phyloP scores from a whole-genome alignment of 2,329 filamentous ascomycete genomes.

The Ophiostoma himal-ulmi region DNA sequence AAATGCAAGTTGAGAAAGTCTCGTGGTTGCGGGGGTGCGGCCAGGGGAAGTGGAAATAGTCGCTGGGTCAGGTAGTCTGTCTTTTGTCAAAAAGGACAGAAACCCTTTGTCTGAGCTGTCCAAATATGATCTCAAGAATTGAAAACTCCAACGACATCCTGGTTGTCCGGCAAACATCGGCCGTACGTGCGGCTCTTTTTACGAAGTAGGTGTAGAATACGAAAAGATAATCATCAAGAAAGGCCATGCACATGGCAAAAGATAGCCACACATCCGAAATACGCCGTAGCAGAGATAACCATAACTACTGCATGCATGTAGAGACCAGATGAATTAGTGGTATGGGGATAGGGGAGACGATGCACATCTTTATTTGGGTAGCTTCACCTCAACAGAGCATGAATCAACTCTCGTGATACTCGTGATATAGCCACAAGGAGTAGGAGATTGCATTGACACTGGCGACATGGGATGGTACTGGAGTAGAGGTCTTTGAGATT shows the following conservation, averaged over 20 bases:
- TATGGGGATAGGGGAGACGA: not conserved
- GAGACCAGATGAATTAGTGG: not conserved
- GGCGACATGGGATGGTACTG: not conserved
- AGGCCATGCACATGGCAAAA: not conserved
- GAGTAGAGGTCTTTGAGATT: too few relatives aligned
- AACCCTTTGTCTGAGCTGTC: not conserved
- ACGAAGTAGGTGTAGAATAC: not conserved
- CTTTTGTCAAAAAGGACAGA: not conserved
- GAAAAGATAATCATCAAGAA: not conserved
- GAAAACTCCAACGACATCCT: too few relatives aligned
- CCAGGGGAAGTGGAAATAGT: conserved; percentile 5
- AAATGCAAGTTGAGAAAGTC: not conserved
- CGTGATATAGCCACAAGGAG: not conserved
- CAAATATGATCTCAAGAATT: not conserved
- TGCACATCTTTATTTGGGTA: not conserved
- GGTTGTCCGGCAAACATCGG: conserved; percentile 1
- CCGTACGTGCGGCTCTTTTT: not conserved
- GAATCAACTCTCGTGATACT: not conserved
- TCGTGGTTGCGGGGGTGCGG: not conserved
- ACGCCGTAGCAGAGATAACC: not conserved
- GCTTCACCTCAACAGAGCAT: not conserved
- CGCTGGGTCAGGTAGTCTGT: not conserved
- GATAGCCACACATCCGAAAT: not conserved
- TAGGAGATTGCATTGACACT: not conserved
- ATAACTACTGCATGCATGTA: not conserved